A percentile compares a stretch with the other conserved stretches of the same genome.
Conservation (phyloP, 129 eudicot species). For the Smallanthus sonchifolius region DNA sequence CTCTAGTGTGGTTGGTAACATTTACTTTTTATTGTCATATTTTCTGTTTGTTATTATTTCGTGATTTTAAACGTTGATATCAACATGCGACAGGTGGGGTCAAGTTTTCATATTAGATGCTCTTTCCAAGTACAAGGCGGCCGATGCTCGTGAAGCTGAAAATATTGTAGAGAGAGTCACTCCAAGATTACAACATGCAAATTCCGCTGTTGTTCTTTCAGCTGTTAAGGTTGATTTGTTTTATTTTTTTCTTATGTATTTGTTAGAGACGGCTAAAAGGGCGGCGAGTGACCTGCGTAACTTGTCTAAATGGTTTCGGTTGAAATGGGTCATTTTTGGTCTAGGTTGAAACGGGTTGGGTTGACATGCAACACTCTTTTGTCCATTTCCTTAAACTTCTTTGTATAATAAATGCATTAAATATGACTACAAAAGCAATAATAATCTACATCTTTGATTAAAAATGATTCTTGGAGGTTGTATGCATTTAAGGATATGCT, state of each 20-base stretch:
- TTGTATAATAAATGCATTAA: neutral
- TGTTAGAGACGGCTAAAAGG: neutral
- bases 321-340: neutral
- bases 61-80: slow-evolving; percentile 9
- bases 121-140: slow-evolving; percentile 93
- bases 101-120: slow-evolving; percentile 99
- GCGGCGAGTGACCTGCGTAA: neutral
- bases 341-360: neutral
- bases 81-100: slow-evolving; percentile 76
- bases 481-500: neutral
- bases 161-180: slow-evolving; percentile 97
- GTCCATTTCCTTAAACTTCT: neutral
- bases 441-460: neutral
- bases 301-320: neutral
- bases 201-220: slow-evolving; percentile 98
- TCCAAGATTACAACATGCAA: slow-evolving; percentile 97
- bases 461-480: neutral
- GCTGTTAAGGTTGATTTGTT: slow-evolving; percentile 77
- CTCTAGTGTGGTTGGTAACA: neutral
- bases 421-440: neutral
- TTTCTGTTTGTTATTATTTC: neutral
- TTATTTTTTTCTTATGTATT: slow-evolving; percentile 1
- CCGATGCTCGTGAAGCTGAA: slow-evolving; percentile 98
- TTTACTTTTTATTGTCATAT: neutral
- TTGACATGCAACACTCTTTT: neutral